Percentiles rank a stretch among this genome's conserved stretches.
Conservation (phyloP, 345 rosid genomes). For the Populus nigra region DNA sequence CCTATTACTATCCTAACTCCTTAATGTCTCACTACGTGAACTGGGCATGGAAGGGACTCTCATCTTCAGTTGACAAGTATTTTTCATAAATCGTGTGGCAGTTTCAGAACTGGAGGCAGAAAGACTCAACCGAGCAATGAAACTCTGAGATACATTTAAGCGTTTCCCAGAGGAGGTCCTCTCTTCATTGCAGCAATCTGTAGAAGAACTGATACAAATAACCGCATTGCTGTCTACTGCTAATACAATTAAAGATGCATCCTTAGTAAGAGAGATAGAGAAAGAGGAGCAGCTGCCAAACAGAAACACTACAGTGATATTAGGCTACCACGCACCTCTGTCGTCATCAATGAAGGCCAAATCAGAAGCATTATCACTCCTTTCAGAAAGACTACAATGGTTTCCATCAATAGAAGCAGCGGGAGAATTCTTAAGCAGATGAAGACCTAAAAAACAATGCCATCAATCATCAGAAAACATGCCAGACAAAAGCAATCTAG, state of each 20-base stretch:
- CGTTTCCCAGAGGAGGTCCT: slow-evolving; percentile 36
- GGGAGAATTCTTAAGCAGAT: slow-evolving; percentile 35
- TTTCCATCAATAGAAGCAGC: slow-evolving; percentile 26
- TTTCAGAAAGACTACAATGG: slow-evolving; percentile 35
- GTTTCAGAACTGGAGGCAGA: slow-evolving; percentile 49
- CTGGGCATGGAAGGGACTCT: slow-evolving; percentile 51
- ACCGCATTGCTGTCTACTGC: slow-evolving; percentile 49
- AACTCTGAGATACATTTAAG: slow-evolving; percentile 44
- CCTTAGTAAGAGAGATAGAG: not conserved
- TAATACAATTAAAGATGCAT: slow-evolving; percentile 18
- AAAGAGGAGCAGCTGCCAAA: not conserved
- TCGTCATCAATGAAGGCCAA: slow-evolving; percentile 34
- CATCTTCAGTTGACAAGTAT: slow-evolving; percentile 37
- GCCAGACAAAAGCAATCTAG: not conserved
- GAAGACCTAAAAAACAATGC: slow-evolving; percentile 48
- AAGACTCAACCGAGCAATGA: slow-evolving; percentile 39
- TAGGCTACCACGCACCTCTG: slow-evolving; percentile 45
- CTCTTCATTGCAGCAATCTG: slow-evolving; percentile 33
- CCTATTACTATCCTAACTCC: slow-evolving; percentile 39
- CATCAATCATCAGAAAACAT: slow-evolving; percentile 24
- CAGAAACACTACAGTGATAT: slow-evolving; percentile 14
- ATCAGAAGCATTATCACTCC: slow-evolving; percentile 32
- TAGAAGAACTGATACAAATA: slow-evolving; percentile 44
- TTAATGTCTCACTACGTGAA: slow-evolving; percentile 45
- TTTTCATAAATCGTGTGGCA: slow-evolving; percentile 39